These are phyloP conservation scores for Tritrichomonas foetus DNA, from an alignment of 208 protist species.

Conservation along the genomic window DNA sequence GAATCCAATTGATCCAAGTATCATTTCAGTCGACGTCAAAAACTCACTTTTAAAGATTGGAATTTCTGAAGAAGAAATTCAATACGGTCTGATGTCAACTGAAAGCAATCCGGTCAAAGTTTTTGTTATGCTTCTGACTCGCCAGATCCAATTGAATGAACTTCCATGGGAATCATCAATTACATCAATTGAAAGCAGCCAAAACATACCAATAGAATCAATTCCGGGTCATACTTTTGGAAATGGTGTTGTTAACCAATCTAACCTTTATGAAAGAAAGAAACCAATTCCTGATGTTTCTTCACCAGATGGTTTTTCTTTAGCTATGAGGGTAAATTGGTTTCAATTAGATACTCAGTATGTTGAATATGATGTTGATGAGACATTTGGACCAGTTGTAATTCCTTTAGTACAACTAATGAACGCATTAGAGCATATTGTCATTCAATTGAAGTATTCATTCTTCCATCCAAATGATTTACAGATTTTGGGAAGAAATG, in stretches of 20 bases:
- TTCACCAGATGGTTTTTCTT: not conserved
- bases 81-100: not conserved
- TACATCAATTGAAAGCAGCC: not conserved
- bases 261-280: not conserved
- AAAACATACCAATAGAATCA: not conserved
- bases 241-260: not conserved
- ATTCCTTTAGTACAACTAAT: not conserved
- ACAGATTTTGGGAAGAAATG: not conserved
- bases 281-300: not conserved
- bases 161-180: not conserved
- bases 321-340: not conserved
- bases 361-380: not conserved
- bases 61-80: not conserved
- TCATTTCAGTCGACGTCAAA: not conserved
- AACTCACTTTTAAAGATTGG: not conserved
- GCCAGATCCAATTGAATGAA: not conserved
- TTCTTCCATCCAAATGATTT: conserved; percentile 36
- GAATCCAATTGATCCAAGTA: not conserved
- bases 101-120: not conserved
- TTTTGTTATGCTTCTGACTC: not conserved
- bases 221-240: too few relatives aligned
- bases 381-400: not conserved
- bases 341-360: not conserved
- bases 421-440: not conserved
- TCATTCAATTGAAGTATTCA: not conserved